Base-by-base conservation (phyloP, 768 basidiomycete species). In the Mrakia gelida region DNA sequence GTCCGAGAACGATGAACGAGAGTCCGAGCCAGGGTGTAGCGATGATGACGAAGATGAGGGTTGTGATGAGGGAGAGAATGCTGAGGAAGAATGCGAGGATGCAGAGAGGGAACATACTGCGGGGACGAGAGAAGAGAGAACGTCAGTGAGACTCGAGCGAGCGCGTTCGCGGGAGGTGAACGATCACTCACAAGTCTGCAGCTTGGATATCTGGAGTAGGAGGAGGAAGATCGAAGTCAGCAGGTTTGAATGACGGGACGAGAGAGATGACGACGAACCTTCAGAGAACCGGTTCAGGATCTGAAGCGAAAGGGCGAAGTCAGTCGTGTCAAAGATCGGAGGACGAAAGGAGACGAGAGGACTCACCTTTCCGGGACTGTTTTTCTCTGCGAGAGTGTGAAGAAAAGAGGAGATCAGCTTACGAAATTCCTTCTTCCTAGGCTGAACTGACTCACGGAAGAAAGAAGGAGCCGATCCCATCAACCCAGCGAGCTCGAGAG, bases 11-110 rank as follows among this genome's bases (percentile, higher is more conserved):
- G 61, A 56, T 30, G 59, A 75, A 49, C 13, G 63, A 6, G 43
- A 75, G 75, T 5, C 41, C 71, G 18, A 78, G 56, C 77, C 77
- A 78, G 21, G 77, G 71, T 28, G 77, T 73, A 2, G 76, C 76
- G 32, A 77, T 77, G 43, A 71, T 10, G 5, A 72, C 38, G n/a
- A 77, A 77, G 54, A 77, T 68, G 13, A 56, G 21, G 54, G 21
- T 56, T 21, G 63, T 38, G 28, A 30, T 16, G 63, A 30, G 34
- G 16, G 34, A 30, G 63, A 65, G 34, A 28, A 65, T 30, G 13
- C 16, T 3, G 49, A 28, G 28, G 41, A n/a, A 18, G 52, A 65
- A 49, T 2, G 21, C 23, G 72, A 73, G 30, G 26, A 16, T 26
- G n/a, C 49, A n/a, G 41, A 56, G 52, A 56, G 52, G 23, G 34